These are phyloP conservation scores for Angophora floribunda DNA, from an alignment of 345 rosid genomes.

Conservation along the genomic window DNA sequence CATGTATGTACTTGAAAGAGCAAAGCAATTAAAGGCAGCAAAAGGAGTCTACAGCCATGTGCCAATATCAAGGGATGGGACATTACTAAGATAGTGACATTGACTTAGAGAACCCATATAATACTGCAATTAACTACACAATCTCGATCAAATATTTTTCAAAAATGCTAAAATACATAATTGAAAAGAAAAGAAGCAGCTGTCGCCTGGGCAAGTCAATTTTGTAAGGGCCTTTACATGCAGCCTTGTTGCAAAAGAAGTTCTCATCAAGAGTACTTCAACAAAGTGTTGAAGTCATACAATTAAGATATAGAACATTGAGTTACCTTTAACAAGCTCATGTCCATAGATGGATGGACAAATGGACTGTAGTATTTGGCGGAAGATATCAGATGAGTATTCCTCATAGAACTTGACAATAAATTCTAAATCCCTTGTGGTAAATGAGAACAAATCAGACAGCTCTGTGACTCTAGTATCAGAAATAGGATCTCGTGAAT, in stretches of 20 bases:
- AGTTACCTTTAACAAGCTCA: slow-evolving; percentile 89
- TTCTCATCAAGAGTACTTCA: background rate
- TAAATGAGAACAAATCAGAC: slow-evolving; percentile 69
- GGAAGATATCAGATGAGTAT: slow-evolving; percentile 72
- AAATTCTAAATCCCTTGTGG: slow-evolving; percentile 82
- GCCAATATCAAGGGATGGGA: background rate
- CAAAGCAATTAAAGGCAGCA: background rate
- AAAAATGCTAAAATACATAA: background rate
- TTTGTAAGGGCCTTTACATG: background rate
- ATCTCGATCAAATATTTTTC: background rate
- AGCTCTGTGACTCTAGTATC: slow-evolving; percentile 38
- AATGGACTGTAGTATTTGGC: slow-evolving; percentile 71
- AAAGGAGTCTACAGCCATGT: background rate
- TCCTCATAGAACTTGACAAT: slow-evolving; percentile 84
- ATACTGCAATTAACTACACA: background rate
- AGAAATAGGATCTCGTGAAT: slow-evolving; percentile 35
- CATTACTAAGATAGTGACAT: background rate
- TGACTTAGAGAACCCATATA: background rate
- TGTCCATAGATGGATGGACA: slow-evolving; percentile 98
- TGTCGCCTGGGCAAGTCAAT: background rate
- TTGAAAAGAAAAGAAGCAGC: background rate
- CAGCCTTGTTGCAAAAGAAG: background rate
- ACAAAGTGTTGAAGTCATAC: background rate
- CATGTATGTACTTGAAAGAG: background rate
- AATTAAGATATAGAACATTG: background rate